Evolutionary conservation across 345 rosid species (phyloP).

Genomic region (Populus tremula): DNA sequence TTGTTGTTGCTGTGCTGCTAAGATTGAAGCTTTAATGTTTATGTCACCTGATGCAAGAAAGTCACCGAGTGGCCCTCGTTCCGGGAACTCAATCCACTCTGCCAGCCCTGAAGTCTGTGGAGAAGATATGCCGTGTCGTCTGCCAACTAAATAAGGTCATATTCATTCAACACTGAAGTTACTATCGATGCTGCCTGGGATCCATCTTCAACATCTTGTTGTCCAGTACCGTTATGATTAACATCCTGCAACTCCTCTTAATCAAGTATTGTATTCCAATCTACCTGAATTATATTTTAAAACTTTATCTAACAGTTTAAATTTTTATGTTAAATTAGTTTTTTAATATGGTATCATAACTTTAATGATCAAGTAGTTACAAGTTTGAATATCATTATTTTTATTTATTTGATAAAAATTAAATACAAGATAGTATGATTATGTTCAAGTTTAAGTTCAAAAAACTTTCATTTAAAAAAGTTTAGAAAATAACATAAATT

Average conservation of each 20-base stretch:
- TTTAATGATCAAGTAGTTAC: rapidly evolving
- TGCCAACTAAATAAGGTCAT: slow-evolving; percentile 5
- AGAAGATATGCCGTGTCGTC: background rate
- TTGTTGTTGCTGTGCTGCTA: slow-evolving; percentile 7
- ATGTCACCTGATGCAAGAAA: slow-evolving; percentile 3
- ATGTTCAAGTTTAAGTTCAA: rapidly evolving
- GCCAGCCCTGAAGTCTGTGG: slow-evolving; percentile 1
- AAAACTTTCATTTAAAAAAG: too few species aligned
- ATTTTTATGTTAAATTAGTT: too few species aligned
- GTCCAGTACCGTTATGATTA: background rate
- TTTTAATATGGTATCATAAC: rapidly evolving
- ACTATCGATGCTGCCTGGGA: background rate
- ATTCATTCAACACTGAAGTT: background rate
- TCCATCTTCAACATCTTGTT: background rate
- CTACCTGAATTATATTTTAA: background rate
- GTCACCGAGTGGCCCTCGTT: slow-evolving; percentile 11
- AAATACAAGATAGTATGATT: rapidly evolving
- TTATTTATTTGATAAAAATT: too few species aligned
- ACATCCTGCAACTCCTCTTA: background rate
- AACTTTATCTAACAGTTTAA: too few species aligned
- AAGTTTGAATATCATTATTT: rapidly evolving
- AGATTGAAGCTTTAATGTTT: background rate
- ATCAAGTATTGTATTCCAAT: background rate
- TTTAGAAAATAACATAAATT: too few species aligned
- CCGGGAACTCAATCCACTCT: slow-evolving; percentile 13